Evolutionary conservation across 208 protist genomes (phyloP).

Genomic region (Phytomonas sp.): DNA sequence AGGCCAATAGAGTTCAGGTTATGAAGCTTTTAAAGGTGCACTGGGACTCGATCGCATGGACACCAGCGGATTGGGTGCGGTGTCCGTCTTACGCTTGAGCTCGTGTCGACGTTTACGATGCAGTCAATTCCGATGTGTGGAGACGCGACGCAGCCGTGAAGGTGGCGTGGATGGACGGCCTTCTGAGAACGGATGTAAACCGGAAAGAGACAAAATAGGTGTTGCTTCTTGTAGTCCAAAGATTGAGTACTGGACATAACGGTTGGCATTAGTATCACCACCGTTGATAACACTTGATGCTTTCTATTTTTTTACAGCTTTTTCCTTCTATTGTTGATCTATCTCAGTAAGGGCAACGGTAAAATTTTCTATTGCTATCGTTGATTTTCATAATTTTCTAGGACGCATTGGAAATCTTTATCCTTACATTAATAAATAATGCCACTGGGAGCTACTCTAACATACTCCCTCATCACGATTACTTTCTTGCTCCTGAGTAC

Average conservation of each 20-base stretch:
- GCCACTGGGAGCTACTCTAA: not conserved
- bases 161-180: not conserved
- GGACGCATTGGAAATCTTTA: not conserved
- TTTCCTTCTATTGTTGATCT: not conserved
- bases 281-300: not conserved
- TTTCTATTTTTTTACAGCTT: not conserved
- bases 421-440: not conserved
- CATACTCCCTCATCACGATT: not conserved
- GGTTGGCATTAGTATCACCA: not conserved
- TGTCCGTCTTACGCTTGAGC: not conserved
- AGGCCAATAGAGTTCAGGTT: not conserved
- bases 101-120: not conserved
- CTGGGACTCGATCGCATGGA: not conserved
- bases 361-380: not conserved
- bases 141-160: not conserved
- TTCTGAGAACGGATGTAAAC: not conserved
- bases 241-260: not conserved
- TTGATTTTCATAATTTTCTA: not conserved
- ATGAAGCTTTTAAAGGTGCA: not conserved
- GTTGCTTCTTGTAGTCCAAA: not conserved
- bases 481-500: conserved; percentile 2
- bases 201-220: not conserved
- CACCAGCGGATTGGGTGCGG: not conserved
- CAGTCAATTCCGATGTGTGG: not conserved
- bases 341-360: not conserved